Conservation (phyloP, 2,329 filamentous ascomycete species). For the Bertia moriformis region DNA sequence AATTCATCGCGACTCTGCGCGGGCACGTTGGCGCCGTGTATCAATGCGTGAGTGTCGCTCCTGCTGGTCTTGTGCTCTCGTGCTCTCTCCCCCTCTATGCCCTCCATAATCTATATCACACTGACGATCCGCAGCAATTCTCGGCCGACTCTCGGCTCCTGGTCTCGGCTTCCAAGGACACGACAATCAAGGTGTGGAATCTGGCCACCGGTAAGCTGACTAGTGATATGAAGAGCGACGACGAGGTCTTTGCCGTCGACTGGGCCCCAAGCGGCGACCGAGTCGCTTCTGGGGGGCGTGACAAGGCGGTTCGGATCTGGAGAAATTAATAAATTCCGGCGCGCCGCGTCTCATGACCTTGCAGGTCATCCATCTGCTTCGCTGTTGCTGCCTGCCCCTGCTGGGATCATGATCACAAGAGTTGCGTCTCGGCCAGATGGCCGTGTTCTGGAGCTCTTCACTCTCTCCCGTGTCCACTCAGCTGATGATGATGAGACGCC, state of each 20-base stretch:
- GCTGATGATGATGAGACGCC: too few relatives aligned
- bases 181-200: slow-evolving; percentile 89
- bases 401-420: too few relatives aligned
- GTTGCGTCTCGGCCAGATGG: too few relatives aligned
- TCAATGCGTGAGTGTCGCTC: slow-evolving; percentile 55
- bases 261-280: slow-evolving; percentile 84
- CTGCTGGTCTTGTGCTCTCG: not conserved
- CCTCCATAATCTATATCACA: slow-evolving; percentile 25
- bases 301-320: slow-evolving; percentile 64
- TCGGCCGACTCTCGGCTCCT: slow-evolving; percentile 78
- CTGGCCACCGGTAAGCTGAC: slow-evolving; percentile 71
- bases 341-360: slow-evolving; percentile 2
- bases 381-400: not conserved
- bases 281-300: slow-evolving; percentile 87
- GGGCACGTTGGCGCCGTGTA: slow-evolving; percentile 71
- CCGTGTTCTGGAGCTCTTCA: too few relatives aligned
- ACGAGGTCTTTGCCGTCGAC: slow-evolving; percentile 87
- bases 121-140: slow-evolving; percentile 96
- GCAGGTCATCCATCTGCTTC: slow-evolving; percentile 2
- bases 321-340: slow-evolving; percentile 44
- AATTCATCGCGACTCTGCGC: slow-evolving; percentile 74
- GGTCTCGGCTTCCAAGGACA: slow-evolving; percentile 80
- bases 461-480: too few relatives aligned
- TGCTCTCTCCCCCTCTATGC: not conserved
- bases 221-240: slow-evolving; percentile 70